Evolutionary conservation across 2,329 filamentous ascomycete genomes (phyloP), one percentile per base, ranked within the genome.

Genomic region (Fusarium sulawesiense): DNA sequence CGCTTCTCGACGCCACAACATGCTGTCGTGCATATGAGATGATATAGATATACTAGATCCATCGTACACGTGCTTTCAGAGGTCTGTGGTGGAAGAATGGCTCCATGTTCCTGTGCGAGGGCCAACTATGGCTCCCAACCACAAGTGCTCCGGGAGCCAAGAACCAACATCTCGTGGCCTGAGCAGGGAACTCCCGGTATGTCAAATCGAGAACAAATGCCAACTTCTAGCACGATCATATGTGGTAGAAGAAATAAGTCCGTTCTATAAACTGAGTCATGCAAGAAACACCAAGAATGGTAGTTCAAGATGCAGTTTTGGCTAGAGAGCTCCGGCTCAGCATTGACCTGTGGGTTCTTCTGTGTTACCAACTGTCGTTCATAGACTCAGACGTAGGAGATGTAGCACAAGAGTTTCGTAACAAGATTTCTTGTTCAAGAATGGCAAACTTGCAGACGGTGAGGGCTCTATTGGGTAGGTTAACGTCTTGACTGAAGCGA

Each of bases 21-120:
- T 46, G 21, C 40, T 57, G 50, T 23, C 21, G 48, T 50, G 12
- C 34, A 42, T 37, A 37, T 53, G 16, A n/a, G 23, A 51, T 20
- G 32, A n/a, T 13, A 40, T 20, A 18, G 7, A 21, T 16, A 56
- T 60, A 41, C 32, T 14, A 48, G 25, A 66, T 56, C 29, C 44
- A 66, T 60, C 30, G 41, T 64, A 60, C 49, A 60, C 49, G 56
- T 56, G 55, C 58, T n/a, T 32, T 44, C 8, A 27, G 40, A 55
- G 64, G 68, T 60, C 67, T 56, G 56, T 70, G 49, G 54, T 53
- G 44, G 42, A 59, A 63, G 64, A 68, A 59, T 61, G 61, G 64
- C 64, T 66, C 62, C 61, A 70, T 70, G 44, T 34, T 42, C 27
- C 46, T 58, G 54, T 60, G 62, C 34, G 40, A 70, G 62, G 46